Evolutionary conservation across 1,139 yeast species (phyloP).

Genomic region (Pichia sp.): DNA sequence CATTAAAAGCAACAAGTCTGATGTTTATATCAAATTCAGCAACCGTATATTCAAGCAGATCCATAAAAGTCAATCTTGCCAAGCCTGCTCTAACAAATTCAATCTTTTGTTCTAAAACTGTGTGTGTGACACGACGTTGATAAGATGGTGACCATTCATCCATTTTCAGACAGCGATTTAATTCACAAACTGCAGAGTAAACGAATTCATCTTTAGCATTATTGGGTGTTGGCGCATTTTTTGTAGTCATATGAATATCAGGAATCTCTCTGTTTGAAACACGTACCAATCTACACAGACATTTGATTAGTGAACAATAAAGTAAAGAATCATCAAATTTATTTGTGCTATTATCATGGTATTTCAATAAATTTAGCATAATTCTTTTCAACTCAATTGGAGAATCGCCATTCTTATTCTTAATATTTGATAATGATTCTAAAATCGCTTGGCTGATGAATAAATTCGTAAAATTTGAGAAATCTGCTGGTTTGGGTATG

Average conservation of each 20-base stretch:
- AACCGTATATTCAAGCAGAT: conserved; percentile 46
- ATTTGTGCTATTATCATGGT: conserved; percentile 82
- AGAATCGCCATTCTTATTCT: conserved; percentile 53
- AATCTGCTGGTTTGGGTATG: conserved; percentile 76
- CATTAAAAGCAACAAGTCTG: conserved; percentile 63
- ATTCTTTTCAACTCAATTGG: conserved; percentile 60
- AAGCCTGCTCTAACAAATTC: conserved; percentile 54
- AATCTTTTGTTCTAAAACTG: conserved; percentile 54
- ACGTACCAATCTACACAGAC: conserved; percentile 42
- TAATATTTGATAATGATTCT: conserved; percentile 50
- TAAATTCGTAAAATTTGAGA: conserved; percentile 59
- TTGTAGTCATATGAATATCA: conserved; percentile 7
- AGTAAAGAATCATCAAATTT: conserved; percentile 70
- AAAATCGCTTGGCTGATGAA: conserved; percentile 69
- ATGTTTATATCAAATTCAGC: conserved; percentile 46
- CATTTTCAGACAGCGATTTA: conserved; percentile 68
- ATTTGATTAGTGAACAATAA: conserved; percentile 49
- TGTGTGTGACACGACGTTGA: conserved; percentile 50
- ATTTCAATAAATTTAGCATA: conserved; percentile 64
- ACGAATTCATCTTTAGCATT: conserved; percentile 33
- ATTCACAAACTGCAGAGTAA: conserved; percentile 46
- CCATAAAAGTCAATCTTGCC: conserved; percentile 44
- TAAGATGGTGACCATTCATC: conserved; percentile 86
- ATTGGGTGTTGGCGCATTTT: conserved; percentile 5
- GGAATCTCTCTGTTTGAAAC: conserved; percentile 33